phyloP scores from a whole-genome alignment of 768 basidiomycete species.

The Zangia roseola region DNA sequence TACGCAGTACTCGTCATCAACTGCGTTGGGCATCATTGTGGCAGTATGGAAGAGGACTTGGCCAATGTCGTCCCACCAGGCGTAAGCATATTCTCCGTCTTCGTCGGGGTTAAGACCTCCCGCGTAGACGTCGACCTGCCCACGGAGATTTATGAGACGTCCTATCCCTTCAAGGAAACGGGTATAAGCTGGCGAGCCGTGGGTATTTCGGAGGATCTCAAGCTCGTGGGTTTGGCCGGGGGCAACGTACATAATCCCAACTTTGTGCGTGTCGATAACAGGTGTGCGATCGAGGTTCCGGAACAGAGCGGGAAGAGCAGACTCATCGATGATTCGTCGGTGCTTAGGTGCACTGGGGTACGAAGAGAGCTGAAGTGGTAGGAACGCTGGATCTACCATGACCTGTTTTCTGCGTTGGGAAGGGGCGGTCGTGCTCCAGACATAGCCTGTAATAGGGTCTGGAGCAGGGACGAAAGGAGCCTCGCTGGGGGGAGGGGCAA shows the following conservation, averaged over 20 bases:
- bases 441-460: constrained; percentile 78
- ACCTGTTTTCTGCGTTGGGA: constrained; percentile 89
- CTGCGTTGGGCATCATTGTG: constrained; percentile 90
- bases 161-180: constrained; percentile 91
- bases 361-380: constrained; percentile 83
- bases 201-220: constrained; percentile 85
- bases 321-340: constrained; percentile 51
- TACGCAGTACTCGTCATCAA: constrained; percentile 65
- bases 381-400: constrained; percentile 77
- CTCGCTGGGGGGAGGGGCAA: constrained; percentile 6
- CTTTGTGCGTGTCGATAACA: constrained; percentile 96
- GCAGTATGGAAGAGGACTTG: constrained; percentile 95
- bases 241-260: constrained; percentile 94
- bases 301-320: constrained; percentile 57
- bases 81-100: constrained; percentile 96
- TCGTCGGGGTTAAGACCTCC: constrained; percentile 89
- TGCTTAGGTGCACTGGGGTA: constrained; percentile 48
- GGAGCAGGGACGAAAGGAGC: constrained; percentile 41
- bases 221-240: constrained; percentile 82
- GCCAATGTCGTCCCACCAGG: constrained; percentile 98
- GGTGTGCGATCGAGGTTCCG: constrained; percentile 77
- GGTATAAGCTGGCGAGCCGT: constrained; percentile 94
- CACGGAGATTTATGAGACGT: constrained; percentile 80
- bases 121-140: constrained; percentile 89
- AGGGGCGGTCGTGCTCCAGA: constrained; percentile 85